phyloP scores from a whole-genome alignment of 306 rosid genomes.

The Cicer cuneatum region DNA sequence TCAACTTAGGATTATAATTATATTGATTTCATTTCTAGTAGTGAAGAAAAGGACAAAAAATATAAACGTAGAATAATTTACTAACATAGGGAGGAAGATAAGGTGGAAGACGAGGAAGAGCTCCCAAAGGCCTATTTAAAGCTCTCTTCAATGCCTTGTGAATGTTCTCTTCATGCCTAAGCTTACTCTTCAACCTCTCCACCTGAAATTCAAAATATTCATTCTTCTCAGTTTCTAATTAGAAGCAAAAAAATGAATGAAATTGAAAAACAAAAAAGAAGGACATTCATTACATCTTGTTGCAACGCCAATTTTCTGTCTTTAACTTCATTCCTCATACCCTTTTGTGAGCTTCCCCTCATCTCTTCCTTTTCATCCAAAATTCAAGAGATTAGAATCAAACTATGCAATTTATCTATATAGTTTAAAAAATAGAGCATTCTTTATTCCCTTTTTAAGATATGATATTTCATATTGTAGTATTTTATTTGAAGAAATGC shows the following conservation, averaged over 20 bases:
- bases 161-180: slow-evolving; percentile 80
- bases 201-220: slow-evolving; percentile 59
- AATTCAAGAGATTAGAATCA: slow-evolving; percentile 40
- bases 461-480: no score
- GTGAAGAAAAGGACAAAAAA: not conserved
- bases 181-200: slow-evolving; percentile 94
- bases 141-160: slow-evolving; percentile 91
- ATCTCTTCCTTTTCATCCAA: slow-evolving; percentile 67
- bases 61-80: slow-evolving; percentile 29
- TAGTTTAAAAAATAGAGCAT: no score
- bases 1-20: not conserved
- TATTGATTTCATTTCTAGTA: not conserved
- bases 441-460: no score
- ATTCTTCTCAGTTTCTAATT: slow-evolving; percentile 26
- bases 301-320: slow-evolving; percentile 76
- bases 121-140: slow-evolving; percentile 86
- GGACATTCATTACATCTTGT: slow-evolving; percentile 65
- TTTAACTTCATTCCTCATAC: slow-evolving; percentile 46
- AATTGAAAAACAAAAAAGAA: slow-evolving; percentile 4
- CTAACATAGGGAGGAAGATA: slow-evolving; percentile 84
- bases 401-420: slow-evolving; percentile 24
- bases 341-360: slow-evolving; percentile 53
- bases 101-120: slow-evolving; percentile 96
- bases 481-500: no score
- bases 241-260: slow-evolving; percentile 20